Base-by-base conservation (phyloP, 2,329 filamentous ascomycete genomes). In the Alternaria sp. region DNA sequence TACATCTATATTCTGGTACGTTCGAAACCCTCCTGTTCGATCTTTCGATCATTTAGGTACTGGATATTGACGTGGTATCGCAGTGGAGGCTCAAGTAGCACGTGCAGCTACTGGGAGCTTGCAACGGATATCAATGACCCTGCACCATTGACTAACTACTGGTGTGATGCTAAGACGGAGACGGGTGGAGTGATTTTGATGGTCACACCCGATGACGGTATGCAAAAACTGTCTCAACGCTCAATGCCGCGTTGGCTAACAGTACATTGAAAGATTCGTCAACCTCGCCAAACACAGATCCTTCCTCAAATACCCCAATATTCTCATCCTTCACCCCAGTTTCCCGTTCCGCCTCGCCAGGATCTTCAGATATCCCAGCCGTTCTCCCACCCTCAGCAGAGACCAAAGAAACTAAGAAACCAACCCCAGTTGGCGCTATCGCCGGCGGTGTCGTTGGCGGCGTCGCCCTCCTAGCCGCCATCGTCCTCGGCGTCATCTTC, bases 371-470 rank as follows among this genome's bases (percentile, higher is more conserved):
- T 13, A 24, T 29, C 13, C 40, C 45, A 17, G n/a, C 4, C 9
- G 26, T n/a, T 31, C 24, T 39, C 9, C 33, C 56, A 33, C 37
- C 56, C 21, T 34, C 44, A 11, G 28, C 44, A 14, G 41, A 40
- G 1, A 21, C 17, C 7, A 23, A 33, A 7, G 17, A 44, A 8
- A 42, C 48, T 8, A 51, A 60, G 33, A 44, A 31, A 13, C 54
- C 55, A 48, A 59, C 55, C 1, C 50, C 62, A 41, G 36, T 68
- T 29, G 67, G 61, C 34, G 60, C 67, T 11, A 68, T 69, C 29
- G 61, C 62, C 14, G 67, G 67, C 17, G 65, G 65, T 36, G 65
- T 65, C 8, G 40, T 69, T 24, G 67, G 67, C 17, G 67, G 65
- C 17, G 34, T 69, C 24, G 63, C 49, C 6, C 60, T 51, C n/a